Base-by-base conservation (phyloP, 169 alveolate genomes). In the Plasmodium fragile region DNA sequence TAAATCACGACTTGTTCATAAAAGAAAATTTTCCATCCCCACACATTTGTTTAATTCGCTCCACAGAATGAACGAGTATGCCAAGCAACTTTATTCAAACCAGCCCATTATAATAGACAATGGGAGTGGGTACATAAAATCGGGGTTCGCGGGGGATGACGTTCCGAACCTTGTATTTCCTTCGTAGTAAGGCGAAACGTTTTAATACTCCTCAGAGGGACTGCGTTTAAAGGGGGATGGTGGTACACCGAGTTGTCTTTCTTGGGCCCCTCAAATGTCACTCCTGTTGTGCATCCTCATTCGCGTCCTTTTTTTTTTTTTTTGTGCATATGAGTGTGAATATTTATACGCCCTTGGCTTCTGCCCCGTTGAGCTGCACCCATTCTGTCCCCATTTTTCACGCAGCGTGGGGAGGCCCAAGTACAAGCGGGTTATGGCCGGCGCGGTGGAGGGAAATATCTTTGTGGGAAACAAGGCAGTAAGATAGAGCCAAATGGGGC, bases 61-160 rank as follows among this genome's bases (percentile, higher is more conserved):
- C 39, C 75, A 34, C 49, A 87, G 78, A 55, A 87, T 87, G 93
- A 87, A 87, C 81, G 89, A 87, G 36, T 87, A 87, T 78, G 93
- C 53, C 43, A 87, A 87, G 36, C 85, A 87, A 36, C 53, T 87
- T 49, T 70, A 30, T 43, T 78, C 93, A 13, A 95, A 82, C 59
- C 97, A 93, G 95, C 97, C 97, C 16, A 81, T 95, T 18, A 95
- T 95, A 78, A 79, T 95, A 34, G 96, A 95, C 82, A 95, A 95
- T 72, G 98, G 98, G 34, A 92, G 97, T 13, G 98, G 97, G 11
- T 92, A 93, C 49, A 93, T 96, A 96, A 96, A 96, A 80, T 94
- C 97, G 18, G 98, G 98, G 6, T 93, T 96, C 32, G 97, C 96
- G 0, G 97, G 95, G 73, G 98, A 96, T 30, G 97, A 97, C 43